Evolutionary conservation across 768 basidiomycete genomes (phyloP).

Genomic region (Suillus lakei): DNA sequence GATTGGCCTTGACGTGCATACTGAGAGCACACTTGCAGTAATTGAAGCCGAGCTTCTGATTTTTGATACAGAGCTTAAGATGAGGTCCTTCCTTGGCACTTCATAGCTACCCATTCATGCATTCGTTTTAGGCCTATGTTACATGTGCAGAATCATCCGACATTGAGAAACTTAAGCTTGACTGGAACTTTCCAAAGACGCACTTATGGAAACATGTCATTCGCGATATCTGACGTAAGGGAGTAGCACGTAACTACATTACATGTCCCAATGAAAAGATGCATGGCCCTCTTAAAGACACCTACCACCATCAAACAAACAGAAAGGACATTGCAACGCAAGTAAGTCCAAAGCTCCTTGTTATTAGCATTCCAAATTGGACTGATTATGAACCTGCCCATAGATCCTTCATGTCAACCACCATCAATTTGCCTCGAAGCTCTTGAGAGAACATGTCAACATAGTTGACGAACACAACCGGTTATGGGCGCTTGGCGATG

Average conservation of each 20-base stretch:
- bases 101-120: neutral
- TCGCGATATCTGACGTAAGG: conserved; percentile 37
- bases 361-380: neutral
- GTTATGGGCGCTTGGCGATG: conserved; percentile 17
- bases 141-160: neutral
- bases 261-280: conserved; percentile 37
- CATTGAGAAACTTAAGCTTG: conserved; percentile 22
- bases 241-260: conserved; percentile 35
- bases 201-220: conserved; percentile 40
- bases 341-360: conserved; percentile 24
- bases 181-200: conserved; percentile 42
- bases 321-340: conserved; percentile 37
- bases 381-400: neutral
- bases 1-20: conserved; percentile 37
- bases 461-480: conserved; percentile 16
- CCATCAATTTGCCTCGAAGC: conserved; percentile 10
- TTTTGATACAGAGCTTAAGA: conserved; percentile 27
- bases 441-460: conserved; percentile 7
- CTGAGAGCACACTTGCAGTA: conserved; percentile 26
- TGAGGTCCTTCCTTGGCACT: conserved; percentile 14
- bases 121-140: conserved; percentile 5
- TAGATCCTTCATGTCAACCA: conserved; percentile 20
- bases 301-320: conserved; percentile 36
- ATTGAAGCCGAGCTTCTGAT: conserved; percentile 22
- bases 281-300: conserved; percentile 32